These are phyloP conservation scores for Botrytis tulipae DNA, from an alignment of 2,329 filamentous ascomycete species.

Conservation along the genomic window DNA sequence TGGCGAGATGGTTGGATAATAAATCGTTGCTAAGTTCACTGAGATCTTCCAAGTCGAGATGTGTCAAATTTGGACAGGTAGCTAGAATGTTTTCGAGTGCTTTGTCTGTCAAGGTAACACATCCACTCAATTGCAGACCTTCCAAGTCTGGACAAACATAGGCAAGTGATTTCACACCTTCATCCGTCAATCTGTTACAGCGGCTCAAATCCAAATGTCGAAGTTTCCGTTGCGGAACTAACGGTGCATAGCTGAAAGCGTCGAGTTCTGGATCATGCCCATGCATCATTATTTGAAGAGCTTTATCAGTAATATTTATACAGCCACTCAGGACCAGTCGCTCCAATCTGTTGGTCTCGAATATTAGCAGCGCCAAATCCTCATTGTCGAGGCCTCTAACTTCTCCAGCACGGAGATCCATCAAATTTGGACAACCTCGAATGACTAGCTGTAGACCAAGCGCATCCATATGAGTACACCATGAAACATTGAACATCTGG, in stretches of 20 bases:
- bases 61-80: constrained; percentile 73
- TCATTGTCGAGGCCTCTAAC: constrained; percentile 74
- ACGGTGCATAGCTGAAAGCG: constrained; percentile 70
- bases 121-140: constrained; percentile 79
- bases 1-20: constrained; percentile 70
- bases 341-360: constrained; percentile 77
- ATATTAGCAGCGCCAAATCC: constrained; percentile 71
- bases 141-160: constrained; percentile 76
- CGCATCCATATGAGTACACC: constrained; percentile 85
- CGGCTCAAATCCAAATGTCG: constrained; percentile 83
- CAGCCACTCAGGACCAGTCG: constrained; percentile 80
- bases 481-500: constrained; percentile 85
- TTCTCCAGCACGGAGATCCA: constrained; percentile 79
- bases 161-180: constrained; percentile 68
- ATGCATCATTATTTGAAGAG: constrained; percentile 70
- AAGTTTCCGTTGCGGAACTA: constrained; percentile 74
- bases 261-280: constrained; percentile 77
- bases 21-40: constrained; percentile 72
- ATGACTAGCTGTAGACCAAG: constrained; percentile 72
- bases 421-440: constrained; percentile 68
- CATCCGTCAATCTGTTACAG: constrained; percentile 70
- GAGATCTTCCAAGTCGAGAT: constrained; percentile 87
- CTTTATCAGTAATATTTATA: constrained; percentile 71
- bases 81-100: constrained; percentile 71
- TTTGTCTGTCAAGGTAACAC: constrained; percentile 69